Evolutionary conservation across 805 yeast genomes (phyloP), one percentile per base, ranked within the genome.

Genomic region (Candida easanensis): DNA sequence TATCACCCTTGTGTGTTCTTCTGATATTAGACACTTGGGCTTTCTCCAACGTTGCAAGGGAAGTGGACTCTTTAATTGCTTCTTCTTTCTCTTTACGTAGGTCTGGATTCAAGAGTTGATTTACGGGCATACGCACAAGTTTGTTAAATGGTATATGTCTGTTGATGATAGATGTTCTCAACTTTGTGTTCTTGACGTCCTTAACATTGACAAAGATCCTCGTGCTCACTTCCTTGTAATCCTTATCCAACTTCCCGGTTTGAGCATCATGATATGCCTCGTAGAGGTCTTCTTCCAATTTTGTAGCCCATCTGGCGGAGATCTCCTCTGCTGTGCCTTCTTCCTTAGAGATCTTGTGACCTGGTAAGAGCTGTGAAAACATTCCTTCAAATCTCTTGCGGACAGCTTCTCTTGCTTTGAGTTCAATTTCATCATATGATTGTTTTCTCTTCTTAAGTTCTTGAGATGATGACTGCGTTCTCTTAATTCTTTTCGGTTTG

Each of bases 1-100:
- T 90, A 48, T 89, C 96, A 20, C 97, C 96, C 61, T 84, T 86
- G 60, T 88, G 96, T 3, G 96, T 87, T 54, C 88, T 73, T 52
- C 88, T 73, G 51, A 87, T 78, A 35, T 81, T 73, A 15, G 88
- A 88, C 25, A 71, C 78, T 31, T 70, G 74, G 28, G 76, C 78
- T 19, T 64, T 73, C 33, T 81, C 80, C 38, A 89, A 65, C 13
- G 89, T 84, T 15, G 85, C 74, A 43, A 84, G 81, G 22, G 79
- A 71, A 42, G 86, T 77, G 26, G 83, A 76, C 60, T 85, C 85
- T 45, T 77, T 77, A 39, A 84, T 76, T 10, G 86, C 87, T 38
- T 77, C 77, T 49, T 82, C 84, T 15, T 89, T 90, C 44, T 82
- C 76, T 51, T 75, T 71, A 51, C 77, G 82, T 48, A 84, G 69